These are phyloP conservation scores for Phytophthora pistaciae DNA, from an alignment of 352 stramenopile genomes.

Conservation along the genomic window DNA sequence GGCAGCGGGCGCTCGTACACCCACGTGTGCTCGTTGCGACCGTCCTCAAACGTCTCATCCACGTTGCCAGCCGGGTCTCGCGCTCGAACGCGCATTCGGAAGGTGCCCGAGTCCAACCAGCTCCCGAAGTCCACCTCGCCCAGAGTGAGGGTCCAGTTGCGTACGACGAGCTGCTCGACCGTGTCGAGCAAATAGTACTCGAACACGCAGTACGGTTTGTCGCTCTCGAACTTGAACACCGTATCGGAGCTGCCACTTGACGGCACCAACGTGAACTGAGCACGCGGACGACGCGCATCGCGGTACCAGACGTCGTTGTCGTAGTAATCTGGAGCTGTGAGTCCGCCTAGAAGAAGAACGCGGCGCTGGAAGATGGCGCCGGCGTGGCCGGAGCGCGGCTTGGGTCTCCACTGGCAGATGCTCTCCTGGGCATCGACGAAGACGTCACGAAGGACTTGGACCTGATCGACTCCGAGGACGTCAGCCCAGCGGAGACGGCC, in stretches of 20 bases:
- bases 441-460: constrained; percentile 66
- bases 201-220: constrained; percentile 91
- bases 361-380: constrained; percentile 81
- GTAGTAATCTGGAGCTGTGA: constrained; percentile 68
- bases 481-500: constrained; percentile 62
- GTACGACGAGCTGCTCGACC: constrained; percentile 86
- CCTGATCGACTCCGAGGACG: constrained; percentile 71
- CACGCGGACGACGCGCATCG: constrained; percentile 55
- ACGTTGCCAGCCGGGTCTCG: constrained; percentile 94
- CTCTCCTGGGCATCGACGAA: constrained; percentile 72
- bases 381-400: constrained; percentile 65
- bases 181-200: constrained; percentile 93
- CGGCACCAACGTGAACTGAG: constrained; percentile 61
- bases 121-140: constrained; percentile 48
- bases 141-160: constrained; percentile 74
- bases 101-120: constrained; percentile 88
- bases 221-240: constrained; percentile 90
- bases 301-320: constrained; percentile 92
- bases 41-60: constrained; percentile 83
- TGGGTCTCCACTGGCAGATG: constrained; percentile 74
- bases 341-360: constrained; percentile 79
- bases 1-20: constrained; percentile 92
- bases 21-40: constrained; percentile 94
- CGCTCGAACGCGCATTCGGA: constrained; percentile 90
- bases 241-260: constrained; percentile 69